These are phyloP conservation scores for Salix suchowensis DNA, from an alignment of 345 rosid genomes.

Conservation along the genomic window DNA sequence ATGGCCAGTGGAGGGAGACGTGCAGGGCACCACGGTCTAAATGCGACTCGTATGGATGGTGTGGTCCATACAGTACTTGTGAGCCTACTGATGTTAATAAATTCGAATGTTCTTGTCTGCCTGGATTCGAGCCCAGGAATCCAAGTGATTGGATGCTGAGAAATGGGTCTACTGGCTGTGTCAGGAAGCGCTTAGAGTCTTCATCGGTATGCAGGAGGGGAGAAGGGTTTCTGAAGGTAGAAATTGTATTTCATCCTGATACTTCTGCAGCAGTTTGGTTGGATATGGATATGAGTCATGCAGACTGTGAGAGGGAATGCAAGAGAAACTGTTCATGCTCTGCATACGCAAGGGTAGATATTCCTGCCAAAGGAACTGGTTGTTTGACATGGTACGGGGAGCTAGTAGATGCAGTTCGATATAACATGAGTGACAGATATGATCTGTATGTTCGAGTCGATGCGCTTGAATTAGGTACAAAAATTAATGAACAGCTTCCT, in stretches of 20 bases:
- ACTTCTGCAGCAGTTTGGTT: constrained; percentile 1
- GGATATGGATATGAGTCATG: not conserved
- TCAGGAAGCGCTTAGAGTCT: not conserved
- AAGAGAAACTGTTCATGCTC: constrained; percentile 1
- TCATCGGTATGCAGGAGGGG: not conserved
- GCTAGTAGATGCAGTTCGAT: too few relatives aligned
- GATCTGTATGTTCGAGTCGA: constrained; percentile 19
- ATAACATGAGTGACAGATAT: not conserved
- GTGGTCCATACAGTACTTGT: constrained; percentile 6
- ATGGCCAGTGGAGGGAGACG: not conserved
- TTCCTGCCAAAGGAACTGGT: not conserved
- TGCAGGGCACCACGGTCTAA: not conserved
- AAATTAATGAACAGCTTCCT: too few relatives aligned
- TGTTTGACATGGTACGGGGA: too few relatives aligned
- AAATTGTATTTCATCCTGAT: constrained; percentile 1
- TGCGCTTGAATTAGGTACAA: constrained; percentile 17
- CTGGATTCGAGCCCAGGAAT: constrained; percentile 3
- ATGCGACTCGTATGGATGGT: constrained; percentile 4
- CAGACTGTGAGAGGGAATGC: constrained; percentile 11
- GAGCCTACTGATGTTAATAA: not conserved
- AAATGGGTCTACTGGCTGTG: not conserved
- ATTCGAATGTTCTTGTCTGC: constrained; percentile 4
- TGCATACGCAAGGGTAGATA: not conserved
- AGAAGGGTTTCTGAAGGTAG: constrained; percentile 8
- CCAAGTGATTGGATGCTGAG: constrained; percentile 1